phyloP scores from a whole-genome alignment of 768 basidiomycete genomes.

The Royoungia palumana region DNA sequence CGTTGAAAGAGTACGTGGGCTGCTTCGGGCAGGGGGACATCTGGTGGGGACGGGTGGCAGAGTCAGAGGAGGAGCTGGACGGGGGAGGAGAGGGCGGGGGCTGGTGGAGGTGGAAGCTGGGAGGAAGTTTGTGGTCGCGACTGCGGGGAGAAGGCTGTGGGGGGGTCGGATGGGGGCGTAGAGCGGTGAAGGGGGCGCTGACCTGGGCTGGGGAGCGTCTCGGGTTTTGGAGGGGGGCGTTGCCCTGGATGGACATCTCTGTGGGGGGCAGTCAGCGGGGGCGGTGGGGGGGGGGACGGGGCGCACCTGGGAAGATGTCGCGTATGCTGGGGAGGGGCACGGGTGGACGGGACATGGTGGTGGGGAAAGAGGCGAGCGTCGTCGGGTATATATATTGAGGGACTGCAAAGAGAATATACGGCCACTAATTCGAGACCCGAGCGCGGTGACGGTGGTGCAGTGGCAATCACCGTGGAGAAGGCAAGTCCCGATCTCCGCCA shows the following conservation, averaged over 20 bases:
- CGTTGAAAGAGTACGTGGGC: constrained; percentile 39
- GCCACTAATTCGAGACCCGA: constrained; percentile 20
- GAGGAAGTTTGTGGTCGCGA: background rate
- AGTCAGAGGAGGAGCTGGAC: constrained; percentile 29
- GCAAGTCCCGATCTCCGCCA: constrained; percentile 16
- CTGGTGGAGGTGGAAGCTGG: constrained; percentile 11
- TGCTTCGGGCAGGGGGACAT: constrained; percentile 13
- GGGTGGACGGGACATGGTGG: constrained; percentile 23
- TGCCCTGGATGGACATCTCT: constrained; percentile 21
- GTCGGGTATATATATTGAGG: constrained; percentile 13
- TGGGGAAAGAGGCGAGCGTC: background rate
- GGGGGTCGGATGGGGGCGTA: background rate
- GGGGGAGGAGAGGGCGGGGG: constrained; percentile 24
- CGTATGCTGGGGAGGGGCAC: constrained; percentile 48
- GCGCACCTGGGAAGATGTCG: constrained; percentile 54
- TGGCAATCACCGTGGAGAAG: constrained; percentile 28
- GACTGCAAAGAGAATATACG: constrained; percentile 15
- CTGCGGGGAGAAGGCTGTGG: constrained; percentile 4
- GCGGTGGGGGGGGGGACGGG: background rate
- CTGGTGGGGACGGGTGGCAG: constrained; percentile 17
- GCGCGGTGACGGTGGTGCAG: constrained; percentile 13
- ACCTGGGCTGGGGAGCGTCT: constrained; percentile 6
- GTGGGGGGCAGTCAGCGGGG: background rate
- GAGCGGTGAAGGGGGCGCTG: constrained; percentile 3
- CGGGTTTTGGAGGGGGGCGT: background rate